A percentile compares a stretch with the other conserved stretches of the same genome.
These are phyloP conservation scores for Podospora comata DNA, from an alignment of 495 filamentous ascomycete genomes.

Conservation along the genomic window DNA sequence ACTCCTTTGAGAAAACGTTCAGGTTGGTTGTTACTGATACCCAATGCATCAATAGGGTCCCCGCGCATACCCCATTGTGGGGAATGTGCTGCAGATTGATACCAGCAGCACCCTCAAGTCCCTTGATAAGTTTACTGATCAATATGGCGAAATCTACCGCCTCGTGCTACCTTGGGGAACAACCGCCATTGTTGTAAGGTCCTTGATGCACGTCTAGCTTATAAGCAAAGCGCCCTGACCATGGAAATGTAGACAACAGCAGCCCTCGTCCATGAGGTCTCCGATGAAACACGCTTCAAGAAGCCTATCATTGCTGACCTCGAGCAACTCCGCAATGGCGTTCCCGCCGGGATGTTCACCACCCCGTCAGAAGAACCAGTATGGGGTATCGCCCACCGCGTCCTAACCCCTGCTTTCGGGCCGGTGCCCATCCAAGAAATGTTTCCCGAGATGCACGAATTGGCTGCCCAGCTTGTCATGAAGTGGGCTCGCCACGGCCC, in stretches of 20 bases:
- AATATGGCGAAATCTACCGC: slow-evolving; percentile 8
- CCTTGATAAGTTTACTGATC: neutral
- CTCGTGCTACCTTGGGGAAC: neutral
- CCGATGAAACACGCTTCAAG: neutral
- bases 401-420: slow-evolving; percentile 60
- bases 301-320: slow-evolving; percentile 21
- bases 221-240: neutral
- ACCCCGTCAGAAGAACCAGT: slow-evolving; percentile 47
- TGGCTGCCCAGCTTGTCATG: slow-evolving; percentile 57
- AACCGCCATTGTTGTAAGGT: neutral
- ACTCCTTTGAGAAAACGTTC: no score
- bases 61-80: neutral
- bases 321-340: slow-evolving; percentile 49
- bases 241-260: neutral
- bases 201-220: neutral
- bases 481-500: slow-evolving; percentile 64
- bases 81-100: neutral
- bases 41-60: neutral
- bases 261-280: slow-evolving; percentile 9
- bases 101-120: neutral
- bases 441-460: slow-evolving; percentile 64
- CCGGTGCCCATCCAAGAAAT: slow-evolving; percentile 58
- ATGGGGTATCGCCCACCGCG: slow-evolving; percentile 62
- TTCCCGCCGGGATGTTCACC: slow-evolving; percentile 60
- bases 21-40: no score